These are phyloP conservation scores for Candida nitratophila DNA, from an alignment of 805 yeast genomes.

Conservation along the genomic window DNA sequence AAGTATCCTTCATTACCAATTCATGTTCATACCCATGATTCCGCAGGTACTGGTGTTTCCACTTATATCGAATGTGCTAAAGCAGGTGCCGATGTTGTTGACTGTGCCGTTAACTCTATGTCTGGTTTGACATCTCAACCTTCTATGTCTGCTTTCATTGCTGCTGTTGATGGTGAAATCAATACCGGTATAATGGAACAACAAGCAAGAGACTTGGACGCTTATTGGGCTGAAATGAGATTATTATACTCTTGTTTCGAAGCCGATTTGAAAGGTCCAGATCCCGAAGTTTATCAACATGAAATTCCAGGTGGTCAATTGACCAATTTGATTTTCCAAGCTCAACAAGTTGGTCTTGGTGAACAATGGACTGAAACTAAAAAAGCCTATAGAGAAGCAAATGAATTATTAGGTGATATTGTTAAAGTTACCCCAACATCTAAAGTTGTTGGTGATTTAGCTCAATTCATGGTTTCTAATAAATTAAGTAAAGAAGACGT, in stretches of 20 bases:
- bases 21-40: slow-evolving; percentile 98
- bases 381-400: slow-evolving; percentile 88
- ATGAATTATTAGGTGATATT: slow-evolving; percentile 85
- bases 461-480: slow-evolving; percentile 99
- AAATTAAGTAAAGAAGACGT: slow-evolving; percentile 84
- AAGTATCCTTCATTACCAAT: slow-evolving; percentile 91
- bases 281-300: slow-evolving; percentile 97
- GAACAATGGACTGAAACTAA: slow-evolving; percentile 95
- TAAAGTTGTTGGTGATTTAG: slow-evolving; percentile 99
- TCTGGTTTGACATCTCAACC: slow-evolving; percentile 99
- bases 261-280: slow-evolving; percentile 98
- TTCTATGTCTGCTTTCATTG: slow-evolving; percentile 84
- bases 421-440: slow-evolving; percentile 99
- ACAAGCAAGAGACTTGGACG: slow-evolving; percentile 75
- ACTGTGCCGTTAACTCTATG: slow-evolving; percentile 94
- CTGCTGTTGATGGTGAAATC: slow-evolving; percentile 83
- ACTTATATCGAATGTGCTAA: slow-evolving; percentile 90
- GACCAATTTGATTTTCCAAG: slow-evolving; percentile 97
- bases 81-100: slow-evolving; percentile 98
- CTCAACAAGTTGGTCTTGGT: slow-evolving; percentile 97
- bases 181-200: slow-evolving; percentile 64
- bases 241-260: slow-evolving; percentile 93
- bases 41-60: slow-evolving; percentile 99
- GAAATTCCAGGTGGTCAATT: slow-evolving; percentile 99
- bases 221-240: slow-evolving; percentile 99